Evolutionary conservation across 495 filamentous ascomycete genomes (phyloP).

Genomic region (Cenococcum geophilum): DNA sequence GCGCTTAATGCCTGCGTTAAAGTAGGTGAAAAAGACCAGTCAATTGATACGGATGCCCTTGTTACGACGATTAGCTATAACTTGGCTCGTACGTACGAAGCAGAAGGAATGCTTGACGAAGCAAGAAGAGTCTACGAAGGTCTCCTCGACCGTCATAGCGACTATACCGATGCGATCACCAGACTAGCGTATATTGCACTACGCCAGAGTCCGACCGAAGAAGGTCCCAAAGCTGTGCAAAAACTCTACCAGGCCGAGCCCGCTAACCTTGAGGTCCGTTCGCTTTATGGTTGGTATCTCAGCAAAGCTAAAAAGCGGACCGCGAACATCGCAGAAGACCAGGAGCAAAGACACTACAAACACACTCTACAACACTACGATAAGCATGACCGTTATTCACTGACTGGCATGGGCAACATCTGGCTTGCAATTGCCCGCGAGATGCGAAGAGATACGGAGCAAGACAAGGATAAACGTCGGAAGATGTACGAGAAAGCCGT

Average conservation of each 20-base stretch:
- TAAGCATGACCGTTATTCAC: conserved; percentile 91
- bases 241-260: conserved; percentile 75
- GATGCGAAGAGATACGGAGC: conserved; percentile 84
- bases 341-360: conserved; percentile 89
- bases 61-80: conserved; percentile 94
- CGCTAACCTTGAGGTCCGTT: conserved; percentile 79
- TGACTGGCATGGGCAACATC: conserved; percentile 94
- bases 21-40: conserved; percentile 58
- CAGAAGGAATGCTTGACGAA: conserved; percentile 69
- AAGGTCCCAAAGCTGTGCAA: conserved; percentile 75
- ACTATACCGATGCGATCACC: conserved; percentile 86
- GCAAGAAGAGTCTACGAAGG: conserved; percentile 84
- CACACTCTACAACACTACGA: conserved; percentile 89
- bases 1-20: conserved; percentile 80
- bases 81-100: conserved; percentile 91
- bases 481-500: conserved; percentile 84
- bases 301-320: conserved; percentile 68
- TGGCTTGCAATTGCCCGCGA: conserved; percentile 80
- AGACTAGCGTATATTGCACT: conserved; percentile 84
- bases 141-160: conserved; percentile 69
- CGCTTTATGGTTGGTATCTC: conserved; percentile 91
- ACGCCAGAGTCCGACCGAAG: conserved; percentile 72
- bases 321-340: conserved; percentile 77
- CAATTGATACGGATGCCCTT: conserved; percentile 75
- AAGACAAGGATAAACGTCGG: conserved; percentile 81